These are phyloP conservation scores for Hirsutella minnesotensis DNA, from an alignment of 2,329 filamentous ascomycete genomes.

Conservation along the genomic window DNA sequence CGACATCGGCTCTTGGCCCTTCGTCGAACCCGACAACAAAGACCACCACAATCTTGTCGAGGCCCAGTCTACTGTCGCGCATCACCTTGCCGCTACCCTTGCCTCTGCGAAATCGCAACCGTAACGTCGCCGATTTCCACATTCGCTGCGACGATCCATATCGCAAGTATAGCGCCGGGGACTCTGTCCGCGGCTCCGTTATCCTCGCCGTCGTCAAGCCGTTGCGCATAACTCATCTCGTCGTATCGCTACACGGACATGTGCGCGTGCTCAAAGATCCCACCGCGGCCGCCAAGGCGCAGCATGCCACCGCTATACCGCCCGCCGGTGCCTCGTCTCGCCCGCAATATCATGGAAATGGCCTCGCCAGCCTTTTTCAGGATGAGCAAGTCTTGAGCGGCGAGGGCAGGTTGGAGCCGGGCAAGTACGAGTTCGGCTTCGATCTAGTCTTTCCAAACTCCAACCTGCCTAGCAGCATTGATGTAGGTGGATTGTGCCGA, in stretches of 20 bases:
- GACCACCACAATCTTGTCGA: slow-evolving; percentile 10
- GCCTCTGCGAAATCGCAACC: slow-evolving; percentile 38
- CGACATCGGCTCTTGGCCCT: slow-evolving; percentile 5
- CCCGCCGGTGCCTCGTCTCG: slow-evolving; percentile 24
- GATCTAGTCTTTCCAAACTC: slow-evolving; percentile 58
- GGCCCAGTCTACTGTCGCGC: slow-evolving; percentile 36
- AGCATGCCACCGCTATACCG: slow-evolving; percentile 29
- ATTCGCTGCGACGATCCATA: slow-evolving; percentile 68
- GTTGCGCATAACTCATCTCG: slow-evolving; percentile 67
- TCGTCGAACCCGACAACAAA: not conserved
- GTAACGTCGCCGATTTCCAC: slow-evolving; percentile 67
- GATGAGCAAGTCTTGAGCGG: slow-evolving; percentile 73
- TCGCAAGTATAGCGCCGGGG: slow-evolving; percentile 63
- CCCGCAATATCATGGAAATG: slow-evolving; percentile 58
- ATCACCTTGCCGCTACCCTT: slow-evolving; percentile 37
- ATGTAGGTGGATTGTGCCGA: slow-evolving; percentile 46
- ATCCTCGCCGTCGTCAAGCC: slow-evolving; percentile 63
- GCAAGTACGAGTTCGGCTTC: slow-evolving; percentile 70
- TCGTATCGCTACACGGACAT: slow-evolving; percentile 66
- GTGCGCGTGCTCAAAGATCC: slow-evolving; percentile 68
- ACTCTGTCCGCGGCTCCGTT: slow-evolving; percentile 62
- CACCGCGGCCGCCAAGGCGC: slow-evolving; percentile 40
- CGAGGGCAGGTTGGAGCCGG: slow-evolving; percentile 61
- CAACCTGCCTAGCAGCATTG: slow-evolving; percentile 80
- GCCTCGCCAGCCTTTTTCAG: slow-evolving; percentile 70